Base-by-base conservation (phyloP, 164 flowering plant genomes). In the Nymphaea colorata region DNA sequence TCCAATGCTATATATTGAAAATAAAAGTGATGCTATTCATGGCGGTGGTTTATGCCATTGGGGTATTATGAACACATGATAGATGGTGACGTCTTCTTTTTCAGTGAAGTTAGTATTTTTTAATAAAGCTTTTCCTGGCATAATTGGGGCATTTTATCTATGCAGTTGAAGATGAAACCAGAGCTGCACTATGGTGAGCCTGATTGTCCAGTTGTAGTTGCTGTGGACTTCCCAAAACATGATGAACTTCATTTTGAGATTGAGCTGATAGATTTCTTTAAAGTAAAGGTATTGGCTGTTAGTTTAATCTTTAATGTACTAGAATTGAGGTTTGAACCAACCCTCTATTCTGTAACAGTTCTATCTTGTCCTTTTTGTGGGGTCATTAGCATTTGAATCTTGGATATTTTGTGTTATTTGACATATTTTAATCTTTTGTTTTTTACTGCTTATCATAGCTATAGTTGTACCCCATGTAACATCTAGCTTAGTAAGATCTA, bases 231-330 rank as follows among this genome's bases (percentile, higher is more conserved):
- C 71, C 98, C 96, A 11, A 85, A 85, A 79, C 89, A 87, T 67
- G 94, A 83, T 66, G 98, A 94, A 74, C 94, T 94, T 76, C 91
- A 91, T 80, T 94, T 91, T 80, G 96, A 94, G 81, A 86, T 91
- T 73, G 99, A 94, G 81, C 74, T 91, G 83, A 80, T 91, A 70
- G 96, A 90, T 72, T 91, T 88, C 69, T 79, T 77, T 36, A 91
- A 91, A 85, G 90, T 78, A 68, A 94, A 86, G 97, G 97, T 79
- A 85, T 77, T 86, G 42, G 66, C 61, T 44, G 36, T 25, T 25
- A 25, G 36, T 0, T 25, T 25, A 1, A 51, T 68, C 36, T 25
- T 25, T 25, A 25, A 25, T 25, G 36, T 25, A 25, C 47, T 25
- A 17, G 43, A 18, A 41, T 36, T 67, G 42, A 16, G 42, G 4